Conservation (phyloP, 306 rosid species). For the Fragaria ananassa region DNA sequence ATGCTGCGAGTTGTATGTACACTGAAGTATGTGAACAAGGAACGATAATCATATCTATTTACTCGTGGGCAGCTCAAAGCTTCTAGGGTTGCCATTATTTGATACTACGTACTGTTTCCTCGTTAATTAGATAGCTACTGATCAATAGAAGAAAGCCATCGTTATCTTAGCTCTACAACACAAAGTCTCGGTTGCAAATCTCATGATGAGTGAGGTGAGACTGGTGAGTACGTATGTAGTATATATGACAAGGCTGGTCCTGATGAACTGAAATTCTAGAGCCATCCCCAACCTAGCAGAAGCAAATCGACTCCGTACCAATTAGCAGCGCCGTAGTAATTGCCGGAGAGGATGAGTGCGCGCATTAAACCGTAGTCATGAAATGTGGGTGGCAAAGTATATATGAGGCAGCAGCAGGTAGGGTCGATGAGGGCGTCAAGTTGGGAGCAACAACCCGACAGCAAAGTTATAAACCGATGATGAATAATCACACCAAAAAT, state of each 20-base stretch:
- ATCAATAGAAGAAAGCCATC: too few species aligned
- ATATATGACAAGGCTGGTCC: neutral
- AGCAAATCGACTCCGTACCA: neutral
- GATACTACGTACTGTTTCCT: too few species aligned
- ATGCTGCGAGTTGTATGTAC: too few species aligned
- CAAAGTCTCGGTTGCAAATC: neutral
- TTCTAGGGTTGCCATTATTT: too few species aligned
- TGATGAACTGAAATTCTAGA: neutral
- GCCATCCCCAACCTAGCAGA: neutral
- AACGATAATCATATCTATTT: too few species aligned
- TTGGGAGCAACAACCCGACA: conserved; percentile 17
- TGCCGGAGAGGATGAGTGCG: neutral
- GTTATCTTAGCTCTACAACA: too few species aligned
- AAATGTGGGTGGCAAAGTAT: conserved; percentile 18
- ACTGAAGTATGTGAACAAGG: too few species aligned
- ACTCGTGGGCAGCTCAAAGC: neutral
- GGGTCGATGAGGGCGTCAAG: conserved; percentile 21
- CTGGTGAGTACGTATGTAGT: neutral
- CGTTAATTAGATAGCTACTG: too few species aligned
- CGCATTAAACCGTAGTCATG: neutral
- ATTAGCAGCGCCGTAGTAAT: neutral
- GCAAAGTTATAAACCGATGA: neutral
- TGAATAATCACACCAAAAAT: neutral
- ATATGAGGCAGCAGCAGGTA: conserved; percentile 4
- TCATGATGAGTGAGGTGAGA: neutral